These are phyloP conservation scores for Fusarium solani-melongenae DNA, from an alignment of 2,329 filamentous ascomycete species.

Conservation along the genomic window DNA sequence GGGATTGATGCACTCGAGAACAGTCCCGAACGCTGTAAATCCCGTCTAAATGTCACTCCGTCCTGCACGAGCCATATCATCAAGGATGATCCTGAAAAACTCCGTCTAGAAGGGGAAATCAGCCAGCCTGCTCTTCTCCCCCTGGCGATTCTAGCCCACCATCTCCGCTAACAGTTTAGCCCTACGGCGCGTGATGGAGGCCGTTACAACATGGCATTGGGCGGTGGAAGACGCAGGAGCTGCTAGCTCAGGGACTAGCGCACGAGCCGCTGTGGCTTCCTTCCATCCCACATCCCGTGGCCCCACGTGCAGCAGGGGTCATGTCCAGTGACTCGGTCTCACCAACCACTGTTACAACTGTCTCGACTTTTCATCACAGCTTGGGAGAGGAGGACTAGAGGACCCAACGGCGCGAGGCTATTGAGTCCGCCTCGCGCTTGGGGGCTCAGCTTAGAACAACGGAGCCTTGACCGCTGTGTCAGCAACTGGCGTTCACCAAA, in stretches of 20 bases:
- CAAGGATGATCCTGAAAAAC: slow-evolving; percentile 10
- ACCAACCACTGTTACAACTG: not conserved
- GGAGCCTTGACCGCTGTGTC: not conserved
- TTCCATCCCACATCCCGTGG: not conserved
- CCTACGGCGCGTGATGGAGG: slow-evolving; percentile 14
- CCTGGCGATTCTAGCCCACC: not conserved
- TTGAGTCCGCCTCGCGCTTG: not conserved
- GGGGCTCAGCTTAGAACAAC: not conserved
- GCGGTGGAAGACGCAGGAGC: slow-evolving; percentile 2
- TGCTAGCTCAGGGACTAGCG: slow-evolving; percentile 24
- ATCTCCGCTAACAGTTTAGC: slow-evolving; percentile 17
- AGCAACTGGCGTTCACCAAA: not conserved
- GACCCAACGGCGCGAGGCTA: not conserved
- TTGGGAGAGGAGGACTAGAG: not conserved
- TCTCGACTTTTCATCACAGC: not conserved
- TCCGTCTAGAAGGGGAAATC: slow-evolving; percentile 12
- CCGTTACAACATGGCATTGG: slow-evolving; percentile 19
- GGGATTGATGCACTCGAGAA: not conserved
- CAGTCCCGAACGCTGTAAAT: not conserved
- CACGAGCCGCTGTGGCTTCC: not conserved
- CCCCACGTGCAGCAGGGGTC: slow-evolving; percentile 27
- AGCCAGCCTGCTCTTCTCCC: slow-evolving; percentile 1
- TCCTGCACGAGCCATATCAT: not conserved
- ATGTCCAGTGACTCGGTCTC: not conserved
- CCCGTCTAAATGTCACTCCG: not conserved